A percentile compares a stretch with the other conserved stretches of the same genome.
phyloP scores from a whole-genome alignment of 2,329 filamentous ascomycete genomes.

The Botryosphaeria dothidea region DNA sequence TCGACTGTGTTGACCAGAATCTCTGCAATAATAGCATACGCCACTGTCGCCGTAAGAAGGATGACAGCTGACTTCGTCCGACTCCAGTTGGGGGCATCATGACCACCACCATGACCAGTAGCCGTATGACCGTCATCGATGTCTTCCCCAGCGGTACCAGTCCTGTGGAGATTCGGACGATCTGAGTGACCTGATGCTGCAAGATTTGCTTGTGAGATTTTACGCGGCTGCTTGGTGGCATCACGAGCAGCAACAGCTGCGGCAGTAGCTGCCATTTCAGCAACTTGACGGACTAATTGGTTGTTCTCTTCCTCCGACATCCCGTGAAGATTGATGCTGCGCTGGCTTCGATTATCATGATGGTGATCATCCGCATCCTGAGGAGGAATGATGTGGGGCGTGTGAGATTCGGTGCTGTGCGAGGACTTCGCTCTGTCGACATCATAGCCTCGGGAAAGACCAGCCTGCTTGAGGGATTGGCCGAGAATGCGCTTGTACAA shows the following conservation, averaged over 20 bases:
- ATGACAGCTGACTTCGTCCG: constrained; percentile 88
- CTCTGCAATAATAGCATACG: constrained; percentile 97
- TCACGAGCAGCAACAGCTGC: constrained; percentile 85
- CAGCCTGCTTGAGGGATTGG: constrained; percentile 83
- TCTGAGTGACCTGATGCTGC: constrained; percentile 35
- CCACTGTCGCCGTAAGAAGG: constrained; percentile 80
- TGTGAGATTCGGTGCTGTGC: constrained; percentile 26
- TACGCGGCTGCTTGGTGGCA: constrained; percentile 57
- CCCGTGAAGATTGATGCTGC: constrained; percentile 56
- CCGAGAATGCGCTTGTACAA: constrained; percentile 92
- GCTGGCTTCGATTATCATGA: constrained; percentile 42
- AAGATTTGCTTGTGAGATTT: constrained; percentile 46
- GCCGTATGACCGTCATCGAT: constrained; percentile 46
- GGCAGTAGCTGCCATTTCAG: constrained; percentile 90
- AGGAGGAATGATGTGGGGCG: constrained; percentile 38
- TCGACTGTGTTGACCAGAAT: constrained; percentile 97
- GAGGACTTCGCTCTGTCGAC: background rate
- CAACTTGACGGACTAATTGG: constrained; percentile 78
- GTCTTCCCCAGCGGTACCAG: constrained; percentile 46
- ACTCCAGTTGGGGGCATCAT: constrained; percentile 99
- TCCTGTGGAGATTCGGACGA: constrained; percentile 40
- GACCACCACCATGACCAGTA: constrained; percentile 62
- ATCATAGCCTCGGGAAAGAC: constrained; percentile 52
- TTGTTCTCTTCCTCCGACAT: constrained; percentile 82
- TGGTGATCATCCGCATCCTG: constrained; percentile 36